Evolutionary conservation across 345 rosid species (phyloP).

Genomic region (Limnanthes douglasii): DNA sequence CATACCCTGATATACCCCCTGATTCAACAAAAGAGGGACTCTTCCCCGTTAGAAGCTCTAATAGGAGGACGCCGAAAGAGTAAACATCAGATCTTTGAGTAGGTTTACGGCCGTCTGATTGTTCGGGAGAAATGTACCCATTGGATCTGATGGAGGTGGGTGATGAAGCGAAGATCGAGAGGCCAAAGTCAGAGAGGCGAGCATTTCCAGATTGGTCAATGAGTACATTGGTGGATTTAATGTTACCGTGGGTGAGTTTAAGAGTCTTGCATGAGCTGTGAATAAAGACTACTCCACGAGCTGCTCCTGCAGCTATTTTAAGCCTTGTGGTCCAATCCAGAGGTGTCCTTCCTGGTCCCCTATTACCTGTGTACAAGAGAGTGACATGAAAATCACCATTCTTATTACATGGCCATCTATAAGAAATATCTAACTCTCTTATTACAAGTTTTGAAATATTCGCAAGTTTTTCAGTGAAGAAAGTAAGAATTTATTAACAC

Average conservation of each 20-base stretch:
- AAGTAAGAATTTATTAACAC: no score
- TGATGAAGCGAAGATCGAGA: conserved; percentile 29
- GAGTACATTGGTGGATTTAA: conserved; percentile 76
- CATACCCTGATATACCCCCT: conserved; percentile 19
- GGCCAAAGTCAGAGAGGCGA: conserved; percentile 62
- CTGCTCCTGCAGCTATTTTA: conserved; percentile 67
- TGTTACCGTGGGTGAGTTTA: conserved; percentile 70
- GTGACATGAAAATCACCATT: no score
- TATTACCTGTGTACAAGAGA: conserved; percentile 64
- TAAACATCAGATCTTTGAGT: conserved; percentile 66
- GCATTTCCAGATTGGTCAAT: conserved; percentile 50
- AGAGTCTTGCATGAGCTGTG: conserved; percentile 60
- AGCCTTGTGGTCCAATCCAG: conserved; percentile 83
- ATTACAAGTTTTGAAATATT: no score
- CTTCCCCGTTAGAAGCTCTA: conserved; percentile 73
- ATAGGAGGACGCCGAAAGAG: conserved; percentile 61
- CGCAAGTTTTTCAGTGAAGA: no score
- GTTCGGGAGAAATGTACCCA: conserved; percentile 69
- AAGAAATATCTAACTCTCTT: no score
- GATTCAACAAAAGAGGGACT: conserved; percentile 44
- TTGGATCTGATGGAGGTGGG: conserved; percentile 28
- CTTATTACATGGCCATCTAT: no score
- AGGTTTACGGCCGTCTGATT: conserved; percentile 26
- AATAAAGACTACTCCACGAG: conserved; percentile 62
- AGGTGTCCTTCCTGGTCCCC: conserved; percentile 86